phyloP scores from a whole-genome alignment of 2,329 filamentous ascomycete species.

The Paramyrothecium sp. region DNA sequence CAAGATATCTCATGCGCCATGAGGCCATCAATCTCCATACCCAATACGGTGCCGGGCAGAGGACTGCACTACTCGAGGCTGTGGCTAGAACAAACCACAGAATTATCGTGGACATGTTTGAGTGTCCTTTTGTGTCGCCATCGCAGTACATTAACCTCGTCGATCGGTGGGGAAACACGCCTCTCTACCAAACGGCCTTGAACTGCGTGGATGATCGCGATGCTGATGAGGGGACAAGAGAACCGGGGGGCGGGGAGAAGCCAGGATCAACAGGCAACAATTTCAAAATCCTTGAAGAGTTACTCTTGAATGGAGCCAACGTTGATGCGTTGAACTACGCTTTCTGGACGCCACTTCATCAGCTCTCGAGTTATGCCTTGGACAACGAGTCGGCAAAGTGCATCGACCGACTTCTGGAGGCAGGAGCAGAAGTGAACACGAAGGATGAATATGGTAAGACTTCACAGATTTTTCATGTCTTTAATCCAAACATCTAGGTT shows the following conservation, averaged over 20 bases:
- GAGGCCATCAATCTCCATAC: background rate
- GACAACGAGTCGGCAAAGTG: background rate
- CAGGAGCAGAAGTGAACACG: constrained; percentile 4
- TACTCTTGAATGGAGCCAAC: background rate
- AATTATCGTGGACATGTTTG: background rate
- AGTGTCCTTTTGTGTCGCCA: background rate
- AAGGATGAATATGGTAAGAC: constrained; percentile 4
- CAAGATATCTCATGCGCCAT: background rate
- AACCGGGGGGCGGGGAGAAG: background rate
- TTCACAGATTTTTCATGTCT: background rate
- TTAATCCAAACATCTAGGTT: background rate
- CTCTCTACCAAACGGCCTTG: background rate
- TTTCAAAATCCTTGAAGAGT: background rate
- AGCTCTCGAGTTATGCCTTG: background rate
- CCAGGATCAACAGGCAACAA: background rate
- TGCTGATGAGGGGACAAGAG: background rate
- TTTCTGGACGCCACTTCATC: background rate
- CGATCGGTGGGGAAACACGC: background rate
- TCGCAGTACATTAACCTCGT: background rate
- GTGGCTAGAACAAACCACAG: background rate
- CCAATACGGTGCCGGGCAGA: background rate
- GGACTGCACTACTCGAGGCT: background rate
- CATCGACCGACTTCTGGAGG: background rate
- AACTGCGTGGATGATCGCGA: background rate
- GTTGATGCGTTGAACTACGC: background rate